phyloP scores from a whole-genome alignment of 257 asterid genomes.

The Primulina tabacum region DNA sequence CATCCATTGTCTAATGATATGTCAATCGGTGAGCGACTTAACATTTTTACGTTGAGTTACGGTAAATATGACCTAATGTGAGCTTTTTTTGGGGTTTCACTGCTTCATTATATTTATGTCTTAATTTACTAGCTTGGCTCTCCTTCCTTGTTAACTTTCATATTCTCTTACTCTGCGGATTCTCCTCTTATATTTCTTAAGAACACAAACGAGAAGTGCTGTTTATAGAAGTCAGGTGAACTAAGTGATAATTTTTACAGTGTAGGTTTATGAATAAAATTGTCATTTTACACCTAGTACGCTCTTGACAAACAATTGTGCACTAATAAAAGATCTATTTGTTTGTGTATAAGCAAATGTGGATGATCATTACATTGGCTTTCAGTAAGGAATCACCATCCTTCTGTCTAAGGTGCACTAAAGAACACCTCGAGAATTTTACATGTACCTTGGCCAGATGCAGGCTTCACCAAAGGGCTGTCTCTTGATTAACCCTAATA shows the following conservation, averaged over 20 bases:
- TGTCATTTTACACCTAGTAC: not conserved
- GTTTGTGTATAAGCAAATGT: not conserved
- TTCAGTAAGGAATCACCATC: no score
- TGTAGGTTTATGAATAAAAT: not conserved
- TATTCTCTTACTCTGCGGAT: not conserved
- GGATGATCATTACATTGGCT: no score
- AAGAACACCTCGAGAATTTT: no score
- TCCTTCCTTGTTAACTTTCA: not conserved
- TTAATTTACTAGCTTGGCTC: not conserved
- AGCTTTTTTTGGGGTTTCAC: not conserved
- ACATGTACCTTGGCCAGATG: no score
- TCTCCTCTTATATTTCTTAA: no score
- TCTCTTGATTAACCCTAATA: no score
- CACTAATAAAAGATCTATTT: no score
- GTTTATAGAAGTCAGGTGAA: not conserved
- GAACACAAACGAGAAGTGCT: not conserved
- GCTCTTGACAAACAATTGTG: not conserved
- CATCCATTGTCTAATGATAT: constrained; percentile 89
- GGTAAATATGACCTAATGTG: not conserved
- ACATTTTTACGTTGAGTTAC: not conserved
- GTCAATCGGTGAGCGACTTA: constrained; percentile 56
- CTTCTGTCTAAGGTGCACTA: no score
- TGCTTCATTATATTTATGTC: not conserved
- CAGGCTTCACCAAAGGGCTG: no score
- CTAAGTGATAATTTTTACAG: not conserved